Base-by-base conservation (phyloP, 352 stramenopile genomes). In the Peronospora destructor region DNA sequence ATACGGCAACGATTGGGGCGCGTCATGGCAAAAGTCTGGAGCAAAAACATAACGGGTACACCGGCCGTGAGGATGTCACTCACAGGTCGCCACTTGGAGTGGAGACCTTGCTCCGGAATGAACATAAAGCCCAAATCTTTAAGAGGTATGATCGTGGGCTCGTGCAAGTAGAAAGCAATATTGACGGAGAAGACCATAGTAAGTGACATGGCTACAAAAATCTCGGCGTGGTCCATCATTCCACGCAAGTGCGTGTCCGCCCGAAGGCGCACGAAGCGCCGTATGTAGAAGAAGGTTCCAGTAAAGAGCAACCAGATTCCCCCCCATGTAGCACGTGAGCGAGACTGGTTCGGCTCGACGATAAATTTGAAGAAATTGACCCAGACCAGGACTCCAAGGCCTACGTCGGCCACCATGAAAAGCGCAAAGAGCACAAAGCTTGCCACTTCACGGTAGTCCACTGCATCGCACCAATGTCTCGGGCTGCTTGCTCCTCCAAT, bases 81-180 rank as follows among this genome's bases (percentile, higher is more conserved):
- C 10, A 87, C 56, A 11, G 76, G 72, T 0, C 76, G 61, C 76
- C 78, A 85, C 38, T 59, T 61, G 7, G 71, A 83, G 54, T 85
- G 55, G 6, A 69, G 53, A 0, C 66, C 61, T 46, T 84, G 73
- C 58, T 84, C 79, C 1, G 79, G 79, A 35, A 88, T 77, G 23
- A 90, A 50, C 61, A 84, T 71, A 50, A 90, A 90, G 43, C 79
- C 79, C 38, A 90, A 38, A 46, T 90, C 79, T 33, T 71, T 75
- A 13, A 90, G 71, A 17, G 73, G 74, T 28, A 53, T 70, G 9
- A 50, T 63, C 13, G 71, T 62, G 6, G 79, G 79, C 23, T 78
- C 69, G 54, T 90, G 79, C 39, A 90, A 41, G 48, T 78, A 87
- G 45, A 85, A 85, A 29, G 76, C 70, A 33, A 88, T 68, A 59